These are phyloP conservation scores for Escallonia herrerae DNA, from an alignment of 129 eudicot genomes.

Conservation along the genomic window DNA sequence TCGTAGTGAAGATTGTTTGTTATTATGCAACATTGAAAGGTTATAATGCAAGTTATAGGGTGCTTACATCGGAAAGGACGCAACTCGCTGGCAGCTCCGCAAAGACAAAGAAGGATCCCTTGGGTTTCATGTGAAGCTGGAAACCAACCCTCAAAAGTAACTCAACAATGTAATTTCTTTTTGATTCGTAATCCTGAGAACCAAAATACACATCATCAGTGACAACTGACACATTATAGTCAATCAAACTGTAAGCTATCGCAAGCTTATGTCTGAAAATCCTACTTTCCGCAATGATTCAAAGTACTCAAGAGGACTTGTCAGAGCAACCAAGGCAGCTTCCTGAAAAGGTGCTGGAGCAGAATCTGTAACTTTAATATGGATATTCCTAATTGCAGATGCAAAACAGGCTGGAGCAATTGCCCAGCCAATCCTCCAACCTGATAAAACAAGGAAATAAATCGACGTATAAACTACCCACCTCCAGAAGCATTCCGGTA, in stretches of 20 bases:
- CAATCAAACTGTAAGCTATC: background rate
- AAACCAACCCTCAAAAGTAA: slow-evolving; percentile 67
- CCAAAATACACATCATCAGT: slow-evolving; percentile 8
- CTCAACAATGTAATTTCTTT: slow-evolving; percentile 54
- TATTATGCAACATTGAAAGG: background rate
- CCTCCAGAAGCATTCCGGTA: background rate
- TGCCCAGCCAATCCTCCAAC: slow-evolving; percentile 99
- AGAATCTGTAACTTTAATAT: slow-evolving; percentile 72
- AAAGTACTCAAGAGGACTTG: slow-evolving; percentile 55
- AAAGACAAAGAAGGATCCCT: slow-evolving; percentile 80
- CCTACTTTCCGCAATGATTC: slow-evolving; percentile 54
- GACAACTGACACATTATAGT: background rate
- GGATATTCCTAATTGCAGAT: slow-evolving; percentile 81
- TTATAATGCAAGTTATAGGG: slow-evolving; percentile 4
- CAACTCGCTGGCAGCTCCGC: slow-evolving; percentile 70
- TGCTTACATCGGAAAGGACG: slow-evolving; percentile 64
- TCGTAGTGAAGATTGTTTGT: background rate
- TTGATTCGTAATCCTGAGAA: slow-evolving; percentile 66
- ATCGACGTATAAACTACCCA: background rate
- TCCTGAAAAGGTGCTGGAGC: slow-evolving; percentile 99
- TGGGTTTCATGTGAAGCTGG: slow-evolving; percentile 43
- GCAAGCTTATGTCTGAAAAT: background rate
- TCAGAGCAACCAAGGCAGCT: slow-evolving; percentile 90
- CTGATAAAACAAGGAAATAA: slow-evolving; percentile 22
- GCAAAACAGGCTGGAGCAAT: slow-evolving; percentile 80